Evolutionary conservation across 345 rosid genomes (phyloP).

Genomic region (Noccaea bulbosa): DNA sequence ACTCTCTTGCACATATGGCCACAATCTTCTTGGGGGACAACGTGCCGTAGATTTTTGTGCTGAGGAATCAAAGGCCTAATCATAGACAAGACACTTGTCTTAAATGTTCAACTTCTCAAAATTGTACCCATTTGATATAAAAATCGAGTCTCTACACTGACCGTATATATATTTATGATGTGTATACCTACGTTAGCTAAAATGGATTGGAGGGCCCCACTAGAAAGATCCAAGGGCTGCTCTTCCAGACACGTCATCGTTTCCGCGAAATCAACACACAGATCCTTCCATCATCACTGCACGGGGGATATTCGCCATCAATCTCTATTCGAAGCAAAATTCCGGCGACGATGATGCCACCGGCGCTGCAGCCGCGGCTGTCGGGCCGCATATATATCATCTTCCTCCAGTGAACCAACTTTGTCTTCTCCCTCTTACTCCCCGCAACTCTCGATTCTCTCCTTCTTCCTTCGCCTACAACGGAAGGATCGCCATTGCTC

Average conservation of each 20-base stretch:
- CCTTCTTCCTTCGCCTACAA: conserved; percentile 85
- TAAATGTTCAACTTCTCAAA: no score
- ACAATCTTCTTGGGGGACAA: no score
- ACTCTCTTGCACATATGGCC: no score
- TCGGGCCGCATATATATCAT: conserved; percentile 76
- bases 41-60: no score
- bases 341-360: conserved; percentile 83
- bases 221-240: conserved; percentile 36
- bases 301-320: conserved; percentile 18
- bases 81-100: no score
- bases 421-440: conserved; percentile 53
- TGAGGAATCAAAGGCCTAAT: no score
- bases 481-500: conserved; percentile 73
- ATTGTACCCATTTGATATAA: no score
- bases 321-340: conserved; percentile 16
- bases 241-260: conserved; percentile 38
- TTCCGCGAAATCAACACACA: conserved; percentile 40
- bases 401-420: conserved; percentile 53
- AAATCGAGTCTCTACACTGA: background rate
- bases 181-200: no score
- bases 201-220: conserved; percentile 1
- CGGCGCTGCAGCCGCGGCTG: conserved; percentile 87
- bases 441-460: conserved; percentile 64
- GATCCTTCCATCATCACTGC: conserved; percentile 42
- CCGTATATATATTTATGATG: conserved; percentile 2